A percentile compares a stretch with the other conserved stretches of the same genome.
Evolutionary conservation across 176 grass and related monocot genomes (phyloP).

Genomic region (Oryza meridionalis): DNA sequence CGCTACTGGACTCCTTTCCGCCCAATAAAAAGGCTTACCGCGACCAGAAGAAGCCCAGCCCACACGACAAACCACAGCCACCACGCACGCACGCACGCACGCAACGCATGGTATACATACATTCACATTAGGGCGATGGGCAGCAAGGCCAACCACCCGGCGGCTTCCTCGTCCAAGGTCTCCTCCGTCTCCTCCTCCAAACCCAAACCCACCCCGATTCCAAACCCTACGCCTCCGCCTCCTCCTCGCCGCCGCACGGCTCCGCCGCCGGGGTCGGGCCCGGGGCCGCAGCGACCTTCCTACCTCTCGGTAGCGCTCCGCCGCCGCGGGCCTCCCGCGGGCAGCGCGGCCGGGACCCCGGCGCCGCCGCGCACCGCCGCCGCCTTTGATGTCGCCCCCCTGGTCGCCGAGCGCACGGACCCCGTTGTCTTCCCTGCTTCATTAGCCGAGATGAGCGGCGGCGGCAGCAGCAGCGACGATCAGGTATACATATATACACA

Average conservation of each 20-base stretch:
- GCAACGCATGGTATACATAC: too few species aligned
- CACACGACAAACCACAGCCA: too few species aligned
- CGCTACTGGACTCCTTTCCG: too few species aligned
- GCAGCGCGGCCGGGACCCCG: constrained; percentile 15
- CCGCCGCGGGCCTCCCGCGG: neutral
- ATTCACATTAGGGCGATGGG: too few species aligned
- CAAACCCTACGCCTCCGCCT: constrained; percentile 51
- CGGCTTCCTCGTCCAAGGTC: neutral
- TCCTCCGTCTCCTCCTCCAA: neutral
- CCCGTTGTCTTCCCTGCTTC: neutral
- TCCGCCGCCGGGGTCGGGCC: neutral
- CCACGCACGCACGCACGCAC: too few species aligned
- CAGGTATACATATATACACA: constrained; percentile 42
- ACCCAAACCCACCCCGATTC: constrained; percentile 23
- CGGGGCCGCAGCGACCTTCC: neutral
- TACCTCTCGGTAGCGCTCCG: neutral
- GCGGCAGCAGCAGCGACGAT: constrained; percentile 9
- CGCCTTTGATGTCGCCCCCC: constrained; percentile 55
- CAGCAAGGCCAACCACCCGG: too few species aligned
- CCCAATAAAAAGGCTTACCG: too few species aligned
- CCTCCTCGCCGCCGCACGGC: neutral
- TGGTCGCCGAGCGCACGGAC: constrained; percentile 35
- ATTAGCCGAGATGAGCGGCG: constrained; percentile 54
- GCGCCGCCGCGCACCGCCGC: constrained; percentile 15
- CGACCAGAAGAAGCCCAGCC: too few species aligned